These are phyloP conservation scores for Solanum chmielewskii DNA, from an alignment of 257 asterid genomes.

Conservation along the genomic window DNA sequence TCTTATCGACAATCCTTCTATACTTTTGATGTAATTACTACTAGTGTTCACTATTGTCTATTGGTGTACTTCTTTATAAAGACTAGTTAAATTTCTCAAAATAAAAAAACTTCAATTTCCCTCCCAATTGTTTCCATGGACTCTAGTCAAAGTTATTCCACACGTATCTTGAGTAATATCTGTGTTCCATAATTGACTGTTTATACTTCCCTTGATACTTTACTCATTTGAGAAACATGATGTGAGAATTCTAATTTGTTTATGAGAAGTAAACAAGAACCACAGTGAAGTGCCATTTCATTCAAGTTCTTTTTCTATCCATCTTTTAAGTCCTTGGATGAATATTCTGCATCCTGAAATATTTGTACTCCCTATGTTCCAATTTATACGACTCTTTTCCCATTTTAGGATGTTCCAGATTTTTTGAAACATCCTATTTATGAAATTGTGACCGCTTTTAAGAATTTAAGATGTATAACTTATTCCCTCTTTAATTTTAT, in stretches of 20 bases:
- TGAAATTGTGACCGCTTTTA: no score
- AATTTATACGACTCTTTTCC: background rate
- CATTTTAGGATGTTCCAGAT: background rate
- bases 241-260: background rate
- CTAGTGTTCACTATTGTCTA: background rate
- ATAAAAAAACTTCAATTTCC: background rate
- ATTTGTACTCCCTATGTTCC: background rate
- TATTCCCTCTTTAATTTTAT: background rate
- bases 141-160: background rate
- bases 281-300: background rate
- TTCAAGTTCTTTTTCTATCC: background rate
- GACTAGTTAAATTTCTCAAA: background rate
- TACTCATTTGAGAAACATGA: background rate
- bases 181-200: background rate
- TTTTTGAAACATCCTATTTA: background rate
- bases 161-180: background rate
- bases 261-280: background rate
- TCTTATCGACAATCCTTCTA: background rate
- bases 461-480: background rate
- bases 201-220: background rate
- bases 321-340: background rate
- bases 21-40: background rate
- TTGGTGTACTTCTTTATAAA: background rate
- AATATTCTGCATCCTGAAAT: background rate
- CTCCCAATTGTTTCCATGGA: background rate